Conservation (phyloP, 257 asterid species). For the Ilex aquifolium region DNA sequence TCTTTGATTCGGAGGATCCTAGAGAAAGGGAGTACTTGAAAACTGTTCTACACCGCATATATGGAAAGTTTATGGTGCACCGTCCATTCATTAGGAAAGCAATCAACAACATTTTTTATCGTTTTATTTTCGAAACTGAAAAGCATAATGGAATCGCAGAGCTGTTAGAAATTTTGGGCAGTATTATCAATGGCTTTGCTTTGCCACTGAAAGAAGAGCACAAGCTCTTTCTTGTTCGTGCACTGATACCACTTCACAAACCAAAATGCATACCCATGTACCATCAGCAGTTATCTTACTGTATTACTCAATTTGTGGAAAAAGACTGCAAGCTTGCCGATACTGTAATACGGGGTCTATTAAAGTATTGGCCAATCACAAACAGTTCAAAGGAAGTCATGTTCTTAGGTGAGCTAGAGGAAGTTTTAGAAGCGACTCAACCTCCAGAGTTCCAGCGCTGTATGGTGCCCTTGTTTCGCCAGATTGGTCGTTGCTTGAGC, state of each 20-base stretch:
- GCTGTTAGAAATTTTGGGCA: constrained; percentile 83
- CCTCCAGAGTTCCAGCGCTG: constrained; percentile 41
- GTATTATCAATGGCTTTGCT: constrained; percentile 88
- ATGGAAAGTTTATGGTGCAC: constrained; percentile 95
- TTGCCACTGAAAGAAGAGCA: constrained; percentile 90
- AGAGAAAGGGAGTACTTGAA: constrained; percentile 89
- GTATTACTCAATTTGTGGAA: constrained; percentile 43
- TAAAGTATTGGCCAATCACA: constrained; percentile 44
- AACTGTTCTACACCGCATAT: constrained; percentile 82
- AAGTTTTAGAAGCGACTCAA: constrained; percentile 41
- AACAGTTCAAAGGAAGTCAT: constrained; percentile 42
- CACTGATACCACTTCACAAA: constrained; percentile 80
- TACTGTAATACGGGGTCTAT: constrained; percentile 38
- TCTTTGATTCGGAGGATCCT: constrained; percentile 94
- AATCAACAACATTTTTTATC: constrained; percentile 72
- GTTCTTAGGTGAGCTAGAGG: constrained; percentile 43
- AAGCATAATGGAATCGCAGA: constrained; percentile 88
- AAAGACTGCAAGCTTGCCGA: constrained; percentile 46
- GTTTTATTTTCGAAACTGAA: constrained; percentile 80
- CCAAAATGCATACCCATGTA: constrained; percentile 41
- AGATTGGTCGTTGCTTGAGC: constrained; percentile 36
- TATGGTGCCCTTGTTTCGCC: constrained; percentile 42
- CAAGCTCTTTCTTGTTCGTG: constrained; percentile 80
- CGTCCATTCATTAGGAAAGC: constrained; percentile 86
- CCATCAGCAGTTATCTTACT: constrained; percentile 45